Base-by-base conservation (phyloP, 139 green algal species). In the Penium margaritaceum region DNA sequence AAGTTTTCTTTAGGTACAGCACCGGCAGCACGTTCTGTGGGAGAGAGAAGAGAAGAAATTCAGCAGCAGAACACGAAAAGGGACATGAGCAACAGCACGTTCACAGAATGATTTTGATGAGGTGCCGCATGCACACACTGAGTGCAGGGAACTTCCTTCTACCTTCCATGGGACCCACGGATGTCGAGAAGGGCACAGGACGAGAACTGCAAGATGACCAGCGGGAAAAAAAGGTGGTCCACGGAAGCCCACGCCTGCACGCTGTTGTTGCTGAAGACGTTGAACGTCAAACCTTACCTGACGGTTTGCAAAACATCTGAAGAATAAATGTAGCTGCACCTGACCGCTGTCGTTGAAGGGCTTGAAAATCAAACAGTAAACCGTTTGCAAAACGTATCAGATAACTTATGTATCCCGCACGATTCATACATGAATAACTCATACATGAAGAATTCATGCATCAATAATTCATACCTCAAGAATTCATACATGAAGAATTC, bases 181-280 rank as follows among this genome's bases (percentile, higher is more conserved):
- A n/a, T n/a, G n/a, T n/a, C n/a, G n/a, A n/a, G n/a, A n/a, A n/a
- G n/a, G n/a, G n/a, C n/a, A n/a, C n/a, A n/a, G n/a, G n/a, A n/a
- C n/a, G n/a, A n/a, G n/a, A n/a, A n/a, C n/a, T n/a, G n/a, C n/a
- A n/a, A n/a, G n/a, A n/a, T n/a, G n/a, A n/a, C n/a, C n/a, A n/a
- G n/a, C n/a, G n/a, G n/a, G n/a, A n/a, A n/a, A n/a, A n/a, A n/a
- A n/a, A n/a, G n/a, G n/a, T n/a, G n/a, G n/a, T n/a, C n/a, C n/a
- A n/a, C 15, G 14, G 5, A 9, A n/a, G 5, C 15, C 14, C 51
- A 33, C 51, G 74, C 61, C 61, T 74, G 72, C 72, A 91, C 73
- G 67, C 78, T 90, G 79, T 95, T 90, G 41, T 89, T 85, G 76
- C 93, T 88, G 33, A 96, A 67, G 35, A 80, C 69, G 70, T 95